Base-by-base conservation (phyloP, 2,329 filamentous ascomycete genomes). In the Talaromyces rugulosus region DNA sequence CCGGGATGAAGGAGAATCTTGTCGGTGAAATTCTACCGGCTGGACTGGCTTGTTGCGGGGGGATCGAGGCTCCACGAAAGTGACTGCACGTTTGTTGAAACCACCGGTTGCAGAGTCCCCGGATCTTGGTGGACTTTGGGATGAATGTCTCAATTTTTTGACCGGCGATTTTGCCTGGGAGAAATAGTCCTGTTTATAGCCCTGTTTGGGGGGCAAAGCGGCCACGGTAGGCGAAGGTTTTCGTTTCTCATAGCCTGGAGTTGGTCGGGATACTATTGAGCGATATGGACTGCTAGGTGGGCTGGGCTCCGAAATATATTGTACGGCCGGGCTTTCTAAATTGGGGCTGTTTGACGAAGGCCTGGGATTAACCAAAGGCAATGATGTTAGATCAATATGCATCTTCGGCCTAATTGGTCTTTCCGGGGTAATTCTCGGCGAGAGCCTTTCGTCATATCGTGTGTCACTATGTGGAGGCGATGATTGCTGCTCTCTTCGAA, bases 401-500 rank as follows among this genome's bases (percentile, higher is more conserved):
- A 53, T 53, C 14, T 3, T 23, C 6, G 50, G 28, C 28, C 28
- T n/a, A 0, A n/a, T 8, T 31, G 28, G 16, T n/a, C 14, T 53
- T 31, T 53, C 12, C 7, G 28, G 8, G 1, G 50, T 11, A 31
- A 12, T 42, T 18, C 7, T 44, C 30, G 16, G 28, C 28, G 7
- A 51, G n/a, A 16, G 53, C 23, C 16, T 62, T 33, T 36, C 27
- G n/a, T n/a, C 5, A 23, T 12, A 36, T 31, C 12, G 30, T n/a
- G 27, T 53, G 18, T 47, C 40, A 14, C 14, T 31, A 40, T 47
- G n/a, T 36, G 44, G 5, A 5, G 47, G 11, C 6, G 53, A 14
- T 30, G 28, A 9, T 42, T 60, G 44, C 14, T 53, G 62, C 47
- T 73, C 69, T 36, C 71, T 71, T 53, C 72, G 69, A 34, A 65